These are phyloP conservation scores for Vicia faba DNA, from an alignment of 306 rosid genomes.

Conservation along the genomic window DNA sequence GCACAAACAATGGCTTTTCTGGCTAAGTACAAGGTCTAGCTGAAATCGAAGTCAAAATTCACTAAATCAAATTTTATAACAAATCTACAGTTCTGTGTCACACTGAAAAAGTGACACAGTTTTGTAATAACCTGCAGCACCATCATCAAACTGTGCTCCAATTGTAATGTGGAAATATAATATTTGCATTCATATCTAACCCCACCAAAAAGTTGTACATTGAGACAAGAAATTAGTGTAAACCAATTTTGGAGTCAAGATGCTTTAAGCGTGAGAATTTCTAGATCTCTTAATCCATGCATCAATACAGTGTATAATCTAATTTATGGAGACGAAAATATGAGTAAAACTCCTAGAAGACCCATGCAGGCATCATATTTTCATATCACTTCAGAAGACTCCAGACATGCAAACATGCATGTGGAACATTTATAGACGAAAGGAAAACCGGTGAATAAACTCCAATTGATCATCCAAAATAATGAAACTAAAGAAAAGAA, in stretches of 20 bases:
- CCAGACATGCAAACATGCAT: not conserved
- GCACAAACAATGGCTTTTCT: too few relatives aligned
- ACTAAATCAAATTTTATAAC: too few relatives aligned
- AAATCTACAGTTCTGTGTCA: too few relatives aligned
- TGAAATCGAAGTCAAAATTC: too few relatives aligned
- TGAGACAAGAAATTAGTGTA: not conserved
- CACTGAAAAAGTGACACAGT: too few relatives aligned
- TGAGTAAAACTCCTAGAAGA: constrained; percentile 11
- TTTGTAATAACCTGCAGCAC: too few relatives aligned
- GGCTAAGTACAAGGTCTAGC: too few relatives aligned
- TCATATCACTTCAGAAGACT: constrained; percentile 17
- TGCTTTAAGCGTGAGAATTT: not conserved
- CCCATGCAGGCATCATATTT: constrained; percentile 1
- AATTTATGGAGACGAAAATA: constrained; percentile 5
- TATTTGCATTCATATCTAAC: constrained; percentile 5
- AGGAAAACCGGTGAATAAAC: not conserved
- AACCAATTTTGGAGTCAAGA: constrained; percentile 3
- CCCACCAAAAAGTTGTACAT: not conserved
- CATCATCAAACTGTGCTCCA: not conserved
- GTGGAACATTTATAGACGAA: constrained; percentile 2
- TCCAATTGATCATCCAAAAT: constrained; percentile 3
- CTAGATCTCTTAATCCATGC: not conserved
- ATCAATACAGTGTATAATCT: constrained; percentile 6
- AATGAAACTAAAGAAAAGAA: constrained; percentile 7
- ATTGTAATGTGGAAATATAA: not conserved